Base-by-base conservation (phyloP, 345 rosid species). In the Gossypium herbaceum region DNA sequence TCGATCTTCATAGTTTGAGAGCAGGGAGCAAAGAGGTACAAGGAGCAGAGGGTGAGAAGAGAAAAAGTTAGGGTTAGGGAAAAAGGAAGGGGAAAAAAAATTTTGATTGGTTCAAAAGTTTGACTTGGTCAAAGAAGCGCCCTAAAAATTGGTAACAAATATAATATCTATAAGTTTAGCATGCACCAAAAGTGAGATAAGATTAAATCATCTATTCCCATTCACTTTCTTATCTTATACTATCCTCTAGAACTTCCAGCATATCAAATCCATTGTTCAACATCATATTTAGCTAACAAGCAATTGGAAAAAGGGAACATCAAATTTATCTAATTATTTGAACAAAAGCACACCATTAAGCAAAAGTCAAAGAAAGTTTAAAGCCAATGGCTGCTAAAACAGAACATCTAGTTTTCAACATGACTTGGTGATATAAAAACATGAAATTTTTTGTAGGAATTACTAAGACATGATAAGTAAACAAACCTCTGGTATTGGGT, bases 401-500 rank as follows among this genome's bases (percentile, higher is more conserved):
- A 12, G 39, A 20, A 67, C 29, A 29, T 15, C 34, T 61, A 61
- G 12, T 61, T 15, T 24, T 68, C 20, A 68, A 8, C 1, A 24
- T 7, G 43, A 16, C 16, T 3, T 5, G 9, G 15, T 48, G 58
- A 68, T 9, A 22, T 6, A 22, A 67, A 24, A 27, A 2, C 20
- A 48, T 9, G 43, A 50, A 17, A 68, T 24, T 20, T 29, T 48
- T 15, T 8, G 16, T 15, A 68, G 9, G 57, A 68, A 24, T 24
- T 24, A 25, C 57, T 15, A 68, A 27, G 15, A 50, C 56, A 48
- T 44, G 72, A 68, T 45, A 9, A 2, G 20, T 19, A 29, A 20
- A 71, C 72, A 76, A 81, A 93, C 97, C 98, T 95, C 92, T 66
- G 96, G 99, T 62, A 95, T 85, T 19, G 94, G 80, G 81, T 95